Evolutionary conservation across 2,329 filamentous ascomycete species (phyloP), one percentile per base, ranked within the genome.

Genomic region (Rutstroemia sp.): DNA sequence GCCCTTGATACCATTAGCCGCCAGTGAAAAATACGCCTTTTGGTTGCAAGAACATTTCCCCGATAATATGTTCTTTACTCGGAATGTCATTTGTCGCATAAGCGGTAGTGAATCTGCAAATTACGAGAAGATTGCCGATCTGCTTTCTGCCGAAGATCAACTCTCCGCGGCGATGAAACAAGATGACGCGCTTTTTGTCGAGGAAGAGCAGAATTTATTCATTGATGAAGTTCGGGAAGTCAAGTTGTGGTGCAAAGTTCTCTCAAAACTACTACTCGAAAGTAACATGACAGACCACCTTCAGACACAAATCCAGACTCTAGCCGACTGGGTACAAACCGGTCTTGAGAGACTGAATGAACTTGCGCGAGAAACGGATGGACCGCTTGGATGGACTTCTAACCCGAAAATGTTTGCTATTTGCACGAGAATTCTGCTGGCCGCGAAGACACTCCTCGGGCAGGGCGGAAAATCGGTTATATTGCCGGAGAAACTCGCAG

Each of bases 181-280:
- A 63, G 81, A 89, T 66, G 81, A 84, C 60, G 77, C 84, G 3
- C 79, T 99, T 0, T 99, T 99, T 68, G 86, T 81, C 0, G 79
- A 90, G 56, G 94, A 99, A 72, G 92, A 95, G 69, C 91, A 95
- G 69, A 99, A 99, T 68, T 78, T 96, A n/a, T 97, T 89, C 70
- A 76, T 92, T 50, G 92, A 97, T 69, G 85, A 91, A 63, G 81
- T 89, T 5, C 78, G 84, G 48, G 92, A 96, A 69, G 77, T 84
- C 3, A 73, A 77, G 17, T 69, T 83, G n/a, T 96, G 91, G 90
- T 72, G 54, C 21, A 14, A 30, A 7, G 23, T 61, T 72, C 88
- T 30, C 65, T 71, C 14, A 25, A 51, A 8, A 16, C 45, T 61
- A 2, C 58, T 70, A 3, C 48, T 2, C 17, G 41, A 14, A 42